Conservation (phyloP, 345 rosid genomes). For the Kernera saxatilis region DNA sequence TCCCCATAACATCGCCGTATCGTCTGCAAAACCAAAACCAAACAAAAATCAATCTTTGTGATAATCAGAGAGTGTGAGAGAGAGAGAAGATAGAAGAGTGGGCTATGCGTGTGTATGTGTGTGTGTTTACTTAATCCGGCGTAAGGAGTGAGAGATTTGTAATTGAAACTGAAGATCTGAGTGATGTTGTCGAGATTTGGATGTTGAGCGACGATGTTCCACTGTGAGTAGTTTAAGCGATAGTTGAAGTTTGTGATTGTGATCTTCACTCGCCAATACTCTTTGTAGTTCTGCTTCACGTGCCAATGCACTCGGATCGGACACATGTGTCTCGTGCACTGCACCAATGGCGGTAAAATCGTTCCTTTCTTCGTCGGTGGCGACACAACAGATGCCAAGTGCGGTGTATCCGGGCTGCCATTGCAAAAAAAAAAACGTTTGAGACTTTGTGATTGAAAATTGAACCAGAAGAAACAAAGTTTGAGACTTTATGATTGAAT, state of each 20-base stretch:
- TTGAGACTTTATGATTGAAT: neutral
- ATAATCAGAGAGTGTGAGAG: neutral
- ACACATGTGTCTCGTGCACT: constrained; percentile 85
- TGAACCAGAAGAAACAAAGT: neutral
- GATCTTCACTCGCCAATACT: constrained; percentile 89
- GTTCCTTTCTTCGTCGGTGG: constrained; percentile 37
- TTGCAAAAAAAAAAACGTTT: neutral
- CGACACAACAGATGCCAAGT: constrained; percentile 66
- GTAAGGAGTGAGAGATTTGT: constrained; percentile 72
- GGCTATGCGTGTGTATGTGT: neutral
- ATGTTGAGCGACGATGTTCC: constrained; percentile 88
- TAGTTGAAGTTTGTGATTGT: constrained; percentile 84
- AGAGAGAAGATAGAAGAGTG: neutral
- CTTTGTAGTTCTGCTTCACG: constrained; percentile 80
- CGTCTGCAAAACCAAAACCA: constrained; percentile 47
- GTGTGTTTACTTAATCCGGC: constrained; percentile 59
- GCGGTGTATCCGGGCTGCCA: constrained; percentile 53
- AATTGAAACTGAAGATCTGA: constrained; percentile 64
- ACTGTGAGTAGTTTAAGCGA: constrained; percentile 64
- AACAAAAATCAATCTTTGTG: neutral
- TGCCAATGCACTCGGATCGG: constrained; percentile 90
- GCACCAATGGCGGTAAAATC: constrained; percentile 47
- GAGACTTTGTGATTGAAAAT: neutral
- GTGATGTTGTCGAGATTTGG: constrained; percentile 82
- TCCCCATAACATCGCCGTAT: constrained; percentile 90